Conservation (phyloP, 768 basidiomycete genomes). For the Mycena sanguinolenta region DNA sequence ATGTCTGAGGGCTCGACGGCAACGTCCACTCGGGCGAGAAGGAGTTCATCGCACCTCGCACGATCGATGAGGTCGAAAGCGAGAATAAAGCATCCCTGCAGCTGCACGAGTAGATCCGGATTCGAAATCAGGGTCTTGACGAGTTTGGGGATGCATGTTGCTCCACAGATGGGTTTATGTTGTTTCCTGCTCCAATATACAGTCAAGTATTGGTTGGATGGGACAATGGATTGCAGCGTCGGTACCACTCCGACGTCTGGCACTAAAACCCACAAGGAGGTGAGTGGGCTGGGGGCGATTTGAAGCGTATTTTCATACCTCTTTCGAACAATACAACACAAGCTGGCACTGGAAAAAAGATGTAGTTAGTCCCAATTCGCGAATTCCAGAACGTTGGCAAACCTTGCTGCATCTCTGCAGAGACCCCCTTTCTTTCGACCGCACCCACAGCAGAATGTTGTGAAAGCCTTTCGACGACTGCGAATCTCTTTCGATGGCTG, state of each 20-base stretch:
- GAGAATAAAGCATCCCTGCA: constrained; percentile 11
- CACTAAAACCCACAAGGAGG: constrained; percentile 10
- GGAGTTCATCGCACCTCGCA: constrained; percentile 1
- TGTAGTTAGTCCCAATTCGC: neutral
- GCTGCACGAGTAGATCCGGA: constrained; percentile 5
- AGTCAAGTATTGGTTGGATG: constrained; percentile 12
- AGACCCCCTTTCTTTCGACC: neutral
- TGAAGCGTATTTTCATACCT: constrained; percentile 13
- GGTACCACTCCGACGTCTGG: constrained; percentile 10
- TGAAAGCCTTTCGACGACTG: neutral
- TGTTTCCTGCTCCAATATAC: neutral
- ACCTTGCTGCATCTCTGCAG: neutral
- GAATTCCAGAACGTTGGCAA: neutral
- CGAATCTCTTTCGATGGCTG: constrained; percentile 12
- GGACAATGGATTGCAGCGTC: constrained; percentile 9
- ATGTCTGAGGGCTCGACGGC: constrained; percentile 18
- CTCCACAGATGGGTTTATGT: constrained; percentile 9
- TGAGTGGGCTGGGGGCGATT: constrained; percentile 10
- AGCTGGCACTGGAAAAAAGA: constrained; percentile 8
- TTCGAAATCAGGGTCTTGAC: constrained; percentile 8
- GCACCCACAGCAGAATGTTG: neutral
- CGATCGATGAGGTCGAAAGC: too few relatives aligned
- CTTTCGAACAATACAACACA: constrained; percentile 16
- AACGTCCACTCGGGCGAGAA: constrained; percentile 13
- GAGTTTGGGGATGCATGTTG: constrained; percentile 12